These are phyloP conservation scores for Populus ilicifolia DNA, from an alignment of 345 rosid genomes.

Conservation along the genomic window DNA sequence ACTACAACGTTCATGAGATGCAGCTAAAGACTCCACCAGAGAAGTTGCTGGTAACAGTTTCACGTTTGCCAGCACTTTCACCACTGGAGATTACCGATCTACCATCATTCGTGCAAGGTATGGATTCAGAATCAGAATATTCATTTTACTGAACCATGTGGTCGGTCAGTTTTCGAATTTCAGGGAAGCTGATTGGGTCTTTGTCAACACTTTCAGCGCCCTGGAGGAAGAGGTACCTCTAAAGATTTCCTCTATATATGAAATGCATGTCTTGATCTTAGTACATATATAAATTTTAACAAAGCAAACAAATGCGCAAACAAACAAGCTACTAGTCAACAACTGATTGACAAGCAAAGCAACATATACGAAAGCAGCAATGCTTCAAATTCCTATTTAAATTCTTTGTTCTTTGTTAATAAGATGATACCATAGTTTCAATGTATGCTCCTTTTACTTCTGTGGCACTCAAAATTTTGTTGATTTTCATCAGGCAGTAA, in stretches of 20 bases:
- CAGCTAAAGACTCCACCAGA: neutral
- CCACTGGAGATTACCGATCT: neutral
- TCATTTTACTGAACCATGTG: neutral
- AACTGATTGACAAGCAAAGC: neutral
- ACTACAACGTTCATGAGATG: neutral
- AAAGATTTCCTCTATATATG: neutral
- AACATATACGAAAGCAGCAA: no score
- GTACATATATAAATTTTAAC: no score
- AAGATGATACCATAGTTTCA: no score
- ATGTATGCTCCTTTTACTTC: no score
- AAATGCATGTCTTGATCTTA: no score
- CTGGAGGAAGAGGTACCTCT: conserved; percentile 44
- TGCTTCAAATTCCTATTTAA: no score
- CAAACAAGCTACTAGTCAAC: conserved; percentile 16
- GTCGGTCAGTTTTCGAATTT: neutral
- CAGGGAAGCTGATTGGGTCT: neutral
- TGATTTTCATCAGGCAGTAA: no score
- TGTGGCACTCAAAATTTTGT: no score
- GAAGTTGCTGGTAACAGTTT: neutral
- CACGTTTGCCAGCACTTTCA: neutral
- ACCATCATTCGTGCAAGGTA: neutral
- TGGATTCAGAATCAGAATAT: neutral
- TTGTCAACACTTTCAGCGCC: conserved; percentile 17
- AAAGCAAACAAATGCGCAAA: no score
- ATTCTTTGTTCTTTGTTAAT: no score